Evolutionary conservation across 2,329 filamentous ascomycete genomes (phyloP).

Genomic region (Colletotrichum chlorophyti): DNA sequence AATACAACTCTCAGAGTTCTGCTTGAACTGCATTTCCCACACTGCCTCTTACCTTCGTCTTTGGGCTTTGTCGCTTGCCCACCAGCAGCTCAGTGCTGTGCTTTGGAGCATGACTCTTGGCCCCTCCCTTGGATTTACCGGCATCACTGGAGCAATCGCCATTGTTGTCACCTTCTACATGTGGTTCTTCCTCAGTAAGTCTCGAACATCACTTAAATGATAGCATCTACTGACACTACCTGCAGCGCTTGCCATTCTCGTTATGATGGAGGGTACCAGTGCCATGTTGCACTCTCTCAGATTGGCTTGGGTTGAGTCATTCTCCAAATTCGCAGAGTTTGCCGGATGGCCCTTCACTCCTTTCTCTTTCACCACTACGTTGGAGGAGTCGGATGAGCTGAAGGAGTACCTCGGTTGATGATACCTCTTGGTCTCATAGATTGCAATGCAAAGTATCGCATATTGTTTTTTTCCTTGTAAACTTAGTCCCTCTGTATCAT

Average conservation of each 20-base stretch:
- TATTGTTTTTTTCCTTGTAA: slow-evolving; percentile 27
- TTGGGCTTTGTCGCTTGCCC: slow-evolving; percentile 95
- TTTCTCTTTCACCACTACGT: slow-evolving; percentile 83
- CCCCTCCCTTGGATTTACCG: slow-evolving; percentile 72
- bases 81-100: slow-evolving; percentile 96
- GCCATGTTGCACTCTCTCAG: slow-evolving; percentile 93
- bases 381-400: slow-evolving; percentile 80
- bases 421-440: neutral
- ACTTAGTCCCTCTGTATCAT: slow-evolving; percentile 30
- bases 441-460: slow-evolving; percentile 6
- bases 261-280: slow-evolving; percentile 95
- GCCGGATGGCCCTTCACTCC: slow-evolving; percentile 86
- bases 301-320: slow-evolving; percentile 96
- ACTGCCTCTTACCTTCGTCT: slow-evolving; percentile 98
- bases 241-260: slow-evolving; percentile 69
- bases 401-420: slow-evolving; percentile 60
- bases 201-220: neutral
- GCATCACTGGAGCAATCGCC: slow-evolving; percentile 76
- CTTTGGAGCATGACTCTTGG: slow-evolving; percentile 96
- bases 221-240: slow-evolving; percentile 1
- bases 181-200: slow-evolving; percentile 83
- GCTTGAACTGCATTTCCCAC: slow-evolving; percentile 97
- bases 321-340: slow-evolving; percentile 96
- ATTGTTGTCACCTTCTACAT: slow-evolving; percentile 83
- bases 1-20: slow-evolving; percentile 75